Evolutionary conservation across 2,329 filamentous ascomycete species (phyloP), one percentile per base, ranked within the genome.

Genomic region (Fusarium sp.): DNA sequence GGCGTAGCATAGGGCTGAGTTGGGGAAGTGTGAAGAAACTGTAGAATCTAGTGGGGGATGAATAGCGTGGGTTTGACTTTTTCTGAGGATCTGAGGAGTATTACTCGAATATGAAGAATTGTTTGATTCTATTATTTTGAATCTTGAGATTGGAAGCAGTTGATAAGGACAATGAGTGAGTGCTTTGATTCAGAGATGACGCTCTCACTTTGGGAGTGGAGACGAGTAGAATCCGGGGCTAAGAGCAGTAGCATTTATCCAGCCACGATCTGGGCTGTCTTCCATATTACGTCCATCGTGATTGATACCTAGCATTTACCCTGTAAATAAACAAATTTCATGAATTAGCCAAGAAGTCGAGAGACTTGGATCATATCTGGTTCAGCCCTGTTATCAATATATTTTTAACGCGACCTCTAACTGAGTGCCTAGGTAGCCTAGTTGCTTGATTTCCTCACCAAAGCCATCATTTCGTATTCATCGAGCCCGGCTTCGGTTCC

Each of bases 391-490:
- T 38, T n/a, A n/a, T 38, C 34, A 9, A n/a, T n/a, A n/a, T n/a
- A n/a, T 38, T 38, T 34, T 18, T 10, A 38, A 38, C 34, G 11
- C 11, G 18, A n/a, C 18, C 34, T 38, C 34, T 12, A 38, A 38
- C 18, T n/a, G 18, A 38, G 10, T 38, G 34, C 34, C 34, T 18
- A 34, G 29, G 5, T 34, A 38, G 34, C 34, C 34, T 38, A 6
- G 5, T 41, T 13, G 20, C 20, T 9, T 32, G 15, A 47, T 52
- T 47, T 62, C 29, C 51, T 60, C 6, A 72, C 25, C 8, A 73
- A 53, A n/a, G 45, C 66, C 70, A 75, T 71, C 25, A 72, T 62
- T 40, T 75, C 74, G 34, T 66, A 75, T 13, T 62, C 70, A 6
- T 67, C 67, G 7, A 75, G 49, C 3, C 74, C 74, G 40, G 52